Conservation (phyloP, 768 basidiomycete genomes). For the Calvatia gigantea region DNA sequence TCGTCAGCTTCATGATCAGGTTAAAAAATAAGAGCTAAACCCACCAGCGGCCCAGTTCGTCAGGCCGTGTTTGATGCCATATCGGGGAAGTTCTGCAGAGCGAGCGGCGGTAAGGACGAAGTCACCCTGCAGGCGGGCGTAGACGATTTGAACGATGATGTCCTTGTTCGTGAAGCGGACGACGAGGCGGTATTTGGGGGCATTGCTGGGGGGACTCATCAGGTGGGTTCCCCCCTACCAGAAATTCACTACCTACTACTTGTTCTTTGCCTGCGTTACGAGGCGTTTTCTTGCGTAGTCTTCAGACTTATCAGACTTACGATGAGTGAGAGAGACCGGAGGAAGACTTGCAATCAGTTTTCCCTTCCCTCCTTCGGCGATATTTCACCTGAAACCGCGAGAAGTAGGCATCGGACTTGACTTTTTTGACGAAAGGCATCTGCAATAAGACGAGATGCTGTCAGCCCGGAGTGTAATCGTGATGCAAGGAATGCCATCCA, state of each 20-base stretch:
- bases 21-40: constrained; percentile 14
- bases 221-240: not conserved
- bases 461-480: constrained; percentile 30
- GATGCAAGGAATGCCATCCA: constrained; percentile 27
- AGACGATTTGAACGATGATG: constrained; percentile 92
- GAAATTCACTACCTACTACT: constrained; percentile 61
- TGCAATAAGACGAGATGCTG: constrained; percentile 18
- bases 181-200: constrained; percentile 97
- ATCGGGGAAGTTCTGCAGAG: constrained; percentile 89
- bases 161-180: constrained; percentile 99
- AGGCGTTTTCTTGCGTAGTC: constrained; percentile 98
- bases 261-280: constrained; percentile 98
- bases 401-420: constrained; percentile 97
- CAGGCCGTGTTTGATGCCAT: constrained; percentile 96
- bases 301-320: constrained; percentile 26
- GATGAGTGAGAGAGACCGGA: not conserved
- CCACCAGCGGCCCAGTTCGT: constrained; percentile 98
- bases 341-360: constrained; percentile 85
- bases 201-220: constrained; percentile 56
- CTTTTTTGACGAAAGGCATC: constrained; percentile 97
- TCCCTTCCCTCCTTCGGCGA: constrained; percentile 94
- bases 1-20: constrained; percentile 8
- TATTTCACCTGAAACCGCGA: constrained; percentile 99
- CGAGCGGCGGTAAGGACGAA: constrained; percentile 86
- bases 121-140: constrained; percentile 97